Conservation (phyloP, 306 rosid species). For the Quercus alba region DNA sequence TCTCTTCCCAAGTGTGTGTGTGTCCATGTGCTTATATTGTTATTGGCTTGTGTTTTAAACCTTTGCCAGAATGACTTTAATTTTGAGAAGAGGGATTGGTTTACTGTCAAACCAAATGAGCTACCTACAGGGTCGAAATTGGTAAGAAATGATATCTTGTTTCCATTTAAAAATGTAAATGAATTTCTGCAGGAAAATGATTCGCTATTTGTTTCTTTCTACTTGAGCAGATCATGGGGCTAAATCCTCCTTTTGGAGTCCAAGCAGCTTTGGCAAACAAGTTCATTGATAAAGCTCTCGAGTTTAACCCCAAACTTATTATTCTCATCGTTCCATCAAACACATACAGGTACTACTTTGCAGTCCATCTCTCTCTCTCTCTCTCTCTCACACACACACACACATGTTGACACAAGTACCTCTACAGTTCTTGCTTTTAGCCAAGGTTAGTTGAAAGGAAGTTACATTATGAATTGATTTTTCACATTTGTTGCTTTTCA, state of each 20-base stretch:
- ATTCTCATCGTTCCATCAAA: conserved; percentile 81
- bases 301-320: conserved; percentile 76
- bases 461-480: conserved; percentile 1
- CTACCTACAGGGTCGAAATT: conserved; percentile 65
- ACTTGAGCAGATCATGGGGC: conserved; percentile 79
- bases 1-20: neutral
- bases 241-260: conserved; percentile 90
- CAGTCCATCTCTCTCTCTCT: neutral
- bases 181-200: neutral
- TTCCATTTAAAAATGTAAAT: conserved; percentile 12
- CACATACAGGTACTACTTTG: conserved; percentile 54
- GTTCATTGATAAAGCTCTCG: conserved; percentile 79
- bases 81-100: conserved; percentile 95
- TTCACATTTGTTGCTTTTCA: conserved; percentile 22
- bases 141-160: conserved; percentile 46
- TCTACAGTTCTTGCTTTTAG: neutral
- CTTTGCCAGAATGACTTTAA: conserved; percentile 72
- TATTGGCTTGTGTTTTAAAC: neutral
- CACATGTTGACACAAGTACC: neutral
- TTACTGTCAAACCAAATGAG: conserved; percentile 60
- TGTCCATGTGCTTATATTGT: neutral
- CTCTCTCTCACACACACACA: neutral
- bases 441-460: neutral
- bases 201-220: neutral
- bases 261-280: conserved; percentile 71